Percentiles rank a stretch among this genome's conserved stretches.
These are phyloP conservation scores for Liquidambar formosana DNA, from an alignment of 164 flowering plant species.

Conservation along the genomic window DNA sequence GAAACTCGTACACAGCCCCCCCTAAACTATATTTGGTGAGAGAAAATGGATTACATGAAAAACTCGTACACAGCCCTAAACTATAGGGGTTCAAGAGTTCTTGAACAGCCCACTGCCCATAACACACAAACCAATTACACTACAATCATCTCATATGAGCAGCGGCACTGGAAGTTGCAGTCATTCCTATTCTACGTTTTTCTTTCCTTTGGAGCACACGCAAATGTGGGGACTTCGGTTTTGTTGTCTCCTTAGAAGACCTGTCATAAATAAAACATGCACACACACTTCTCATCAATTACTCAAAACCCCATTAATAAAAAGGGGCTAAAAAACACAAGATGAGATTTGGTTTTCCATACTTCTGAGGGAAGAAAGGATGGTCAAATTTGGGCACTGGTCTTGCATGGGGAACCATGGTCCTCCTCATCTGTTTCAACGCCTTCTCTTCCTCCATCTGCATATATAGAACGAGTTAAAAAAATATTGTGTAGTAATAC, in stretches of 20 bases:
- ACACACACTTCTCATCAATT: not conserved
- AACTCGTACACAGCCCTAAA: not conserved
- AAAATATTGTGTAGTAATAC: not conserved
- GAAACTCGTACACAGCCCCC: not conserved
- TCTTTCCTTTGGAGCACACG: slow-evolving; percentile 52
- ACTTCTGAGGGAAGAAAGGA: slow-evolving; percentile 90
- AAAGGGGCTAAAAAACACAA: not conserved
- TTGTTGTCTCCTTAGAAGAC: slow-evolving; percentile 68
- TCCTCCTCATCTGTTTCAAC: slow-evolving; percentile 82
- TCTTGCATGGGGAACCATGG: slow-evolving; percentile 92
- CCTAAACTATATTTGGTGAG: not conserved
- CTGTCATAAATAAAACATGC: slow-evolving; percentile 27
- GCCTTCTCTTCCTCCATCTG: slow-evolving; percentile 98
- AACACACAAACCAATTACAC: not conserved
- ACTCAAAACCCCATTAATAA: not conserved
- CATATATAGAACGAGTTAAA: not conserved
- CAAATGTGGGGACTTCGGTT: slow-evolving; percentile 77
- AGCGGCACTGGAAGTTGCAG: slow-evolving; percentile 41
- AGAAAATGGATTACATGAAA: not conserved
- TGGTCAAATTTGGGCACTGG: slow-evolving; percentile 78
- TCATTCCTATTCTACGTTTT: slow-evolving; percentile 25
- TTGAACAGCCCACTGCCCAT: slow-evolving; percentile 28
- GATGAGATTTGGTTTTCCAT: slow-evolving; percentile 5
- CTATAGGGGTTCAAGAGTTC: slow-evolving; percentile 32
- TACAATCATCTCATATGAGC: slow-evolving; percentile 63